Evolutionary conservation across 2,329 filamentous ascomycete species (phyloP).

Genomic region (Arthrobotrys conoides): DNA sequence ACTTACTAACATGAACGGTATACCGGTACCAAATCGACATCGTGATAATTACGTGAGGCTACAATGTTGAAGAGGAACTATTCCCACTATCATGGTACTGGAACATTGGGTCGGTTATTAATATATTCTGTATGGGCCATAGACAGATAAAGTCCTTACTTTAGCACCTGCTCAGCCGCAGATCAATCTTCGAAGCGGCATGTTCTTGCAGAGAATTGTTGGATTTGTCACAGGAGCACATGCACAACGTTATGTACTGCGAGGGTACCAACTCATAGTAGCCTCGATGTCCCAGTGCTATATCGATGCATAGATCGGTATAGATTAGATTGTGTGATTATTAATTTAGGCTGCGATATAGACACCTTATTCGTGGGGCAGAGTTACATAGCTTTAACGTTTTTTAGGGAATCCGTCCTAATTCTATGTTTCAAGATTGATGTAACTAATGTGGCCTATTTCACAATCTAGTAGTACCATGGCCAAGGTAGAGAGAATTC

Average conservation of each 20-base stretch:
- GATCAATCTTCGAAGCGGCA: background rate
- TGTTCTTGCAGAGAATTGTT: background rate
- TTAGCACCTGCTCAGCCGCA: background rate
- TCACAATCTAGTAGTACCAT: background rate
- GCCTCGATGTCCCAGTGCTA: too few relatives aligned
- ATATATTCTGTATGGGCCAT: background rate
- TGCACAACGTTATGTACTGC: conserved; percentile 2
- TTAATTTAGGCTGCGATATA: background rate
- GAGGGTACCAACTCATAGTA: background rate
- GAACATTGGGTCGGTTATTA: background rate
- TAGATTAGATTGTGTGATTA: background rate
- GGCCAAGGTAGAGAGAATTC: background rate
- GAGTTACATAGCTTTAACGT: too few relatives aligned
- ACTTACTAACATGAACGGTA: background rate
- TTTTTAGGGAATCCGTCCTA: too few relatives aligned
- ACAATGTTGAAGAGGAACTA: background rate
- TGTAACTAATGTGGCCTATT: background rate
- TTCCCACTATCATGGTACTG: background rate
- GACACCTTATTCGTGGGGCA: background rate
- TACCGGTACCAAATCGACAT: background rate
- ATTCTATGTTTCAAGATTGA: background rate
- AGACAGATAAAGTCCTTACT: background rate
- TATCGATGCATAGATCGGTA: background rate
- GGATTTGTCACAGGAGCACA: conserved; percentile 8
- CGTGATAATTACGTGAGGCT: too few relatives aligned